Conservation (phyloP, 805 yeast species). For the Kuraishia floccosa region DNA sequence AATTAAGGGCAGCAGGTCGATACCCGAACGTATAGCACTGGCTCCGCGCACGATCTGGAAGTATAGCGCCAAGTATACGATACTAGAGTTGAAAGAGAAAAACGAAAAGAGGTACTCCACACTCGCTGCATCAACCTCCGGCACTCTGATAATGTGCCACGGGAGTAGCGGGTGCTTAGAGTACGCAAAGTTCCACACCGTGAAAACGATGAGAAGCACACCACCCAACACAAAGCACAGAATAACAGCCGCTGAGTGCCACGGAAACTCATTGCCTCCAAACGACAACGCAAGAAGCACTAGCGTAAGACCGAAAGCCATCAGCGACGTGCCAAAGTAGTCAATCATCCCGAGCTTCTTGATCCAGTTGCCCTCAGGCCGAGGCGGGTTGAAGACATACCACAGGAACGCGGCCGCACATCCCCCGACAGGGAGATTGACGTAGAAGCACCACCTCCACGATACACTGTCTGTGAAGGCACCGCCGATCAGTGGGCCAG, state of each 20-base stretch:
- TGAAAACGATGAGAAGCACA: slow-evolving; percentile 19
- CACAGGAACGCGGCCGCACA: slow-evolving; percentile 24
- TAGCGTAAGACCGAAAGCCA: slow-evolving; percentile 30
- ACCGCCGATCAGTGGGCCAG: slow-evolving; percentile 62
- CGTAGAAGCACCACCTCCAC: slow-evolving; percentile 73
- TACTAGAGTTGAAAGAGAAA: slow-evolving; percentile 22
- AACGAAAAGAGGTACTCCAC: slow-evolving; percentile 16
- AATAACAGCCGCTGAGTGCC: slow-evolving; percentile 45
- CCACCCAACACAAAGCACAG: slow-evolving; percentile 36
- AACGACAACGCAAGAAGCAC: slow-evolving; percentile 35
- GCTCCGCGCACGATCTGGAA: slow-evolving; percentile 35
- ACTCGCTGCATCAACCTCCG: slow-evolving; percentile 16
- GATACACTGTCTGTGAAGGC: slow-evolving; percentile 32
- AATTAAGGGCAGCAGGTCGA: slow-evolving; percentile 32
- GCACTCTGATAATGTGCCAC: slow-evolving; percentile 22
- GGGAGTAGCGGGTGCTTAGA: slow-evolving; percentile 37
- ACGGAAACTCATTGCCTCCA: slow-evolving; percentile 39
- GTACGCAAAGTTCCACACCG: slow-evolving; percentile 25
- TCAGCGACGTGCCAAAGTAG: slow-evolving; percentile 31
- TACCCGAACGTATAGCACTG: slow-evolving; percentile 32
- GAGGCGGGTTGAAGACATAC: slow-evolving; percentile 32
- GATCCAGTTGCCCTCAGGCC: slow-evolving; percentile 1
- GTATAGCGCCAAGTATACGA: slow-evolving; percentile 31
- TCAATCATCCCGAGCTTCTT: slow-evolving; percentile 20
- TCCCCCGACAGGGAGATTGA: slow-evolving; percentile 60